A percentile compares a stretch with the other conserved stretches of the same genome.
Evolutionary conservation across 2,329 filamentous ascomycete species (phyloP).

Genomic region (Ophiostoma pallidulum): DNA sequence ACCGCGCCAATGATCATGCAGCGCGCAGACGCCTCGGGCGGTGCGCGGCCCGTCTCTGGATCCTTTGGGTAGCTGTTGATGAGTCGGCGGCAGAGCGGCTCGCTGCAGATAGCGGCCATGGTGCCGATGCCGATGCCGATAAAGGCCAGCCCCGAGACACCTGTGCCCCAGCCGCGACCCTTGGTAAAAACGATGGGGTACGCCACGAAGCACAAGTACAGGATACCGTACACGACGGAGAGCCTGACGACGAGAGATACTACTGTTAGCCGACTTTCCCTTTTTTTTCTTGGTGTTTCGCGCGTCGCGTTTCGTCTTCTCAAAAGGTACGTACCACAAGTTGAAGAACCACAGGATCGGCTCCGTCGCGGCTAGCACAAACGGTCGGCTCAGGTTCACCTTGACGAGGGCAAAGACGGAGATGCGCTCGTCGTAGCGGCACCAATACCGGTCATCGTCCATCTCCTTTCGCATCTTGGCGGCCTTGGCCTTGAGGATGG

Average conservation of each 20-base stretch:
- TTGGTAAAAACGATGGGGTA: conserved; percentile 77
- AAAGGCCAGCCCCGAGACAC: conserved; percentile 69
- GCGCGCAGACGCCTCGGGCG: conserved; percentile 72
- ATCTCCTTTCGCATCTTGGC: conserved; percentile 55
- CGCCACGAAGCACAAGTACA: conserved; percentile 80
- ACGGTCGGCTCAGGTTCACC: conserved; percentile 66
- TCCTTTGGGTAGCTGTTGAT: conserved; percentile 71
- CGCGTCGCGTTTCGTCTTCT: too few species aligned
- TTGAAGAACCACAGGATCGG: conserved; percentile 69
- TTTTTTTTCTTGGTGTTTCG: too few species aligned
- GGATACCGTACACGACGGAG: conserved; percentile 74
- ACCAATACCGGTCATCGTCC: conserved; percentile 66
- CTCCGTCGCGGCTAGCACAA: conserved; percentile 68
- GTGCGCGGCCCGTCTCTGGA: conserved; percentile 60
- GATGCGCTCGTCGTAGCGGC: conserved; percentile 64
- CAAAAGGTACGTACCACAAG: conserved; percentile 41
- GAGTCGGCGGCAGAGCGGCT: conserved; percentile 65
- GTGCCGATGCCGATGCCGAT: conserved; percentile 59
- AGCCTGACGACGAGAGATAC: conserved; percentile 39
- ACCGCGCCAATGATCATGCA: conserved; percentile 71
- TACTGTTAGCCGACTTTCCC: too few species aligned
- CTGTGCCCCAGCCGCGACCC: conserved; percentile 65
- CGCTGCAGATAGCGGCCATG: conserved; percentile 49
- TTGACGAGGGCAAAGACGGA: conserved; percentile 59
- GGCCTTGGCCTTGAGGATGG: conserved; percentile 58